phyloP scores from a whole-genome alignment of 2,329 filamentous ascomycete genomes.

The Cordyceps militaris region DNA sequence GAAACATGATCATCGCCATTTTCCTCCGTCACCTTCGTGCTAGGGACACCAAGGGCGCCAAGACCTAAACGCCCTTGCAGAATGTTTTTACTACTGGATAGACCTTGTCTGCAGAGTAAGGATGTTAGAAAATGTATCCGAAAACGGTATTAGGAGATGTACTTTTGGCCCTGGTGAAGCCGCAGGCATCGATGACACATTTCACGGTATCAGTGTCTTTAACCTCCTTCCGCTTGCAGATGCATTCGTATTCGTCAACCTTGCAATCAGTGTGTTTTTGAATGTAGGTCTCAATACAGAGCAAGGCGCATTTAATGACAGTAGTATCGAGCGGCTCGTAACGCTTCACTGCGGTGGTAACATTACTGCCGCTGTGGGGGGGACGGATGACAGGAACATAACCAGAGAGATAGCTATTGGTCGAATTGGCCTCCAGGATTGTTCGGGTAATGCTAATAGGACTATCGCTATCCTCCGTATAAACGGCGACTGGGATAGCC shows the following conservation, averaged over 20 bases:
- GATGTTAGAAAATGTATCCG: neutral
- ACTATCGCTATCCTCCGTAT: too few relatives aligned
- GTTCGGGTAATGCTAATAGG: too few relatives aligned
- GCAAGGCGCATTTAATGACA: conserved; percentile 33
- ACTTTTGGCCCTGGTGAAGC: conserved; percentile 30
- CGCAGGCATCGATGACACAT: conserved; percentile 31
- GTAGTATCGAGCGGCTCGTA: conserved; percentile 22
- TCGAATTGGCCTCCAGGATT: neutral
- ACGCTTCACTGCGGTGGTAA: neutral
- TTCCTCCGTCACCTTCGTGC: too few relatives aligned
- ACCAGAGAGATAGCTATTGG: neutral
- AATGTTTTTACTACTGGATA: neutral
- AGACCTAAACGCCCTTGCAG: too few relatives aligned
- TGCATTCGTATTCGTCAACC: conserved; percentile 27
- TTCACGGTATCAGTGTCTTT: conserved; percentile 26
- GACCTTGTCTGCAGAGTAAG: neutral
- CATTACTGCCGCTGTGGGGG: neutral
- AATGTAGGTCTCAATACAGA: conserved; percentile 23
- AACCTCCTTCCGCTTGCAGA: conserved; percentile 28
- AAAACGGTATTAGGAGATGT: too few relatives aligned
- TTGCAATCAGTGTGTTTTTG: conserved; percentile 23
- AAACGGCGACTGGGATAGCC: too few relatives aligned
- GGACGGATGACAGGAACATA: neutral
- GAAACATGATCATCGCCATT: too few relatives aligned
- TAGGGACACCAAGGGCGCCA: too few relatives aligned